Evolutionary conservation across 2,329 filamentous ascomycete species (phyloP), one percentile per base, ranked within the genome.

Genomic region (Phaeophleospora eucalypticola): DNA sequence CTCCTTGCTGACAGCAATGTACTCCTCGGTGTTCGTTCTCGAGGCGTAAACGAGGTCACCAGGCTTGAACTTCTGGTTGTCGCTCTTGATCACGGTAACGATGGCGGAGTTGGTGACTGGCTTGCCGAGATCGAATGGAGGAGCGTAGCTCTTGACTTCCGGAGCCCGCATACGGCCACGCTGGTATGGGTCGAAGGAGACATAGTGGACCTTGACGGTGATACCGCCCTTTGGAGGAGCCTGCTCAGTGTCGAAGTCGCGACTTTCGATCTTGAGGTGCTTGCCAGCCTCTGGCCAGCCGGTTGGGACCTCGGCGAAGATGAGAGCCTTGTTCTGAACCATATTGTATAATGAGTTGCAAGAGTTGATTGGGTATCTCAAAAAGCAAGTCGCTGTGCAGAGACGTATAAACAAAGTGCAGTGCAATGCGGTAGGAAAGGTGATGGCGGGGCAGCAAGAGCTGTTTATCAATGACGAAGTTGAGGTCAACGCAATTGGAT

Each of bases 131-230:
- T 74, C 64, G 61, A 82, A 88, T 2, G 84, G 68, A 1, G 83
- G 74, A 65, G 73, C 89, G 93, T 8, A 86, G 89, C 70, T 85
- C 70, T 85, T 81, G 63, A 71, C 60, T 29, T 73, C 66, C 18
- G 85, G 63, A 39, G 75, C 68, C 39, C 87, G 83, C 86, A 95
- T 90, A 57, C 81, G 80, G 51, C 85, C 86, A 47, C 89, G 85
- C 74, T 87, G 81, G 73, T 94, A 95, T 2, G 89, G 89, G 68
- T 95, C 89, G 70, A 85, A 85, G 34, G 86, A 90, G 54, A 82
- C 75, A 67, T 86, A 88, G 61, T 84, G 78, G 58, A 85, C 79
- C 71, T 88, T 80, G 54, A 84, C 70, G 24, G 80, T 80, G 40
- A 94, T 66, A 34, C 88, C 83, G 53, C 86, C 84, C 36, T 81